phyloP scores from a whole-genome alignment of 306 rosid species.

The Trifolium dubium region DNA sequence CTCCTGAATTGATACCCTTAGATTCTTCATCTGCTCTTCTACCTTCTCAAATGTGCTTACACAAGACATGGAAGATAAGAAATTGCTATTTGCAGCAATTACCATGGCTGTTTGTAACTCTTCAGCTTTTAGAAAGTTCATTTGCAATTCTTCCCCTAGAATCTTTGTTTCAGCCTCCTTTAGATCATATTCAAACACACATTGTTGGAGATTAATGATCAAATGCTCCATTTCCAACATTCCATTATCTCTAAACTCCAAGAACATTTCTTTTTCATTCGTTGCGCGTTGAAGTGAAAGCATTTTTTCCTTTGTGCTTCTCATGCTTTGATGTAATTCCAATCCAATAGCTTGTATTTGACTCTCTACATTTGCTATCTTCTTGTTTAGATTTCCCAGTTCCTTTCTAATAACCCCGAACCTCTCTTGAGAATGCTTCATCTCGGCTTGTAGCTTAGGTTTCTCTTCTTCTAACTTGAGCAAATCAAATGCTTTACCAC shows the following conservation, averaged over 20 bases:
- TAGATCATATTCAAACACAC: slow-evolving; percentile 49
- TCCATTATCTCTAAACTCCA: slow-evolving; percentile 50
- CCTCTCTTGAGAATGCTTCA: slow-evolving; percentile 49
- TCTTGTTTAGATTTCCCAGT: slow-evolving; percentile 49
- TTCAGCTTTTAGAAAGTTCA: slow-evolving; percentile 47
- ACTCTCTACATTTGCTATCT: slow-evolving; percentile 39
- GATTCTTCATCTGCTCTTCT: slow-evolving; percentile 57
- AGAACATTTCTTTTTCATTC: slow-evolving; percentile 52
- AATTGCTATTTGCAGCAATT: slow-evolving; percentile 51
- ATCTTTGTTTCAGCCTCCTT: slow-evolving; percentile 54
- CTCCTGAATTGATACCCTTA: slow-evolving; percentile 59
- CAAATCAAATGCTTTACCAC: slow-evolving; percentile 51
- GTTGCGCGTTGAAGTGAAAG: slow-evolving; percentile 46
- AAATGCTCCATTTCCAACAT: slow-evolving; percentile 43
- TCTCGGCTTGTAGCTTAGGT: slow-evolving; percentile 51
- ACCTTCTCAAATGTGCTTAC: slow-evolving; percentile 57
- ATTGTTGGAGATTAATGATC: slow-evolving; percentile 51
- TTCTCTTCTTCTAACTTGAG: slow-evolving; percentile 57
- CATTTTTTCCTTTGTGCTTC: slow-evolving; percentile 42
- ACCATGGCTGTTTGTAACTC: slow-evolving; percentile 55
- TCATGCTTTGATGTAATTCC: slow-evolving; percentile 46
- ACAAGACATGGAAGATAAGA: slow-evolving; percentile 49
- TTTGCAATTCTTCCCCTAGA: slow-evolving; percentile 69
- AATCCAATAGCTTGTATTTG: slow-evolving; percentile 42
- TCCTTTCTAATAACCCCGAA: slow-evolving; percentile 48